Base-by-base conservation (phyloP, 202 grass and related monocot species). In the Cymbopogon flexuosus region DNA sequence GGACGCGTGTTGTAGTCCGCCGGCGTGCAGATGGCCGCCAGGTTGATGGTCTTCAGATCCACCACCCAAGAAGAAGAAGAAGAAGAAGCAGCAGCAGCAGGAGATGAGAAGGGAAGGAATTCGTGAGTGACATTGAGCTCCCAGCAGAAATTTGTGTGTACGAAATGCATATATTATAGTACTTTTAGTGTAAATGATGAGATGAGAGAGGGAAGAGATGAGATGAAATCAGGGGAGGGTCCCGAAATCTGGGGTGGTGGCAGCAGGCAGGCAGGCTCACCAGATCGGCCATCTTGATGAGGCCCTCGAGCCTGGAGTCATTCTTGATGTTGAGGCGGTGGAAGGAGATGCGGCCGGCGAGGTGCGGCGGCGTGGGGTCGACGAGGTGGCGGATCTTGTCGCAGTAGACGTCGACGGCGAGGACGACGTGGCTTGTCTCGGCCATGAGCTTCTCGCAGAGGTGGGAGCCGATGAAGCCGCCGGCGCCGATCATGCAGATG, bases 251-350 rank as follows among this genome's bases (percentile, higher is more conserved):
- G 36, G 7, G 3, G 5, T 5, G 36, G 5, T 8, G 51, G 51
- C 7, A 9, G 52, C 18, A n/a, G 49, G 18, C 51, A 9, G n/a
- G 16, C 19, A 18, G 23, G 61, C 84, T 30, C 40, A 97, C 96
- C 88, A 96, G 87, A 90, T 99, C 90, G 66, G 92, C 84, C 90
- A 99, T 91, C 92, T 99, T 99, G 79, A 99, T 86, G 78, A 96
- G 90, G 1, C 96, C 96, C 77, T 99, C 96, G 16, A 96, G 96
- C 27, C 96, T 84, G 0, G 92, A 90, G 81, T 99, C 96, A 45
- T 93, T 93, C 80, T 99, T 99, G 70, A 99, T 99, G 83, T 99
- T 96, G 80, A 99, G 90, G 58, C 96, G 92, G 88, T 99, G 94
- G 90, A 97, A 96, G 77, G 93, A 81, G 80, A 99, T 99, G 59